Evolutionary conservation across 306 rosid species (phyloP).

Genomic region (Phaseolus lunatus): DNA sequence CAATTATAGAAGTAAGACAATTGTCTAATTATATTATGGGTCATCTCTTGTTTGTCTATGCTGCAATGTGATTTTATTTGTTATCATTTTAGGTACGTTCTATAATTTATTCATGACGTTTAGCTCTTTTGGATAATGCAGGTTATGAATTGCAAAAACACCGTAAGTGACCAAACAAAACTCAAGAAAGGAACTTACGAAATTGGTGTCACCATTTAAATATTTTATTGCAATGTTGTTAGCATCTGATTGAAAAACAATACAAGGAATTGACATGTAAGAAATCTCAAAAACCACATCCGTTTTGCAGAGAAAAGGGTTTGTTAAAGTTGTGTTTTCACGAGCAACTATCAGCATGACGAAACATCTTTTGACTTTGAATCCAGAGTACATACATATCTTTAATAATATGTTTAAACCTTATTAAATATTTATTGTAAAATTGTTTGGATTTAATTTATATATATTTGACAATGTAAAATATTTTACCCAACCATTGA

Average conservation of each 20-base stretch:
- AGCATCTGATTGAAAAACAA: background rate
- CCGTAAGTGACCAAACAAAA: background rate
- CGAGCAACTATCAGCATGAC: background rate
- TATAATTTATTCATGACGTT: background rate
- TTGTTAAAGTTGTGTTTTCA: background rate
- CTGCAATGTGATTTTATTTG: slow-evolving; percentile 1
- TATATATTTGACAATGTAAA: background rate
- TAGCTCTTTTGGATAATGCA: background rate
- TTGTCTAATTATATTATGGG: slow-evolving; percentile 35
- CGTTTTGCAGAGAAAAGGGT: background rate
- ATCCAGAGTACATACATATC: background rate
- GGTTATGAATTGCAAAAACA: background rate
- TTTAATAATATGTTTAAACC: background rate
- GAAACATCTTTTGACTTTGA: background rate
- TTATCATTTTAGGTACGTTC: slow-evolving; percentile 29
- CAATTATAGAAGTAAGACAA: slow-evolving; percentile 47
- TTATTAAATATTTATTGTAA: background rate
- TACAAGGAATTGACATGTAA: background rate
- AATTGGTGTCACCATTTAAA: background rate
- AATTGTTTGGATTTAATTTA: background rate
- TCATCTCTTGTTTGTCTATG: slow-evolving; percentile 10
- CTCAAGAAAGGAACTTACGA: background rate
- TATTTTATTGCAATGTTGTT: background rate
- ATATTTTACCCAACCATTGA: background rate
- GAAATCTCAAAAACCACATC: background rate